Percentiles rank a stretch among this genome's conserved stretches.
These are phyloP conservation scores for Cinchona pubescens DNA, from an alignment of 257 asterid species.

Conservation along the genomic window DNA sequence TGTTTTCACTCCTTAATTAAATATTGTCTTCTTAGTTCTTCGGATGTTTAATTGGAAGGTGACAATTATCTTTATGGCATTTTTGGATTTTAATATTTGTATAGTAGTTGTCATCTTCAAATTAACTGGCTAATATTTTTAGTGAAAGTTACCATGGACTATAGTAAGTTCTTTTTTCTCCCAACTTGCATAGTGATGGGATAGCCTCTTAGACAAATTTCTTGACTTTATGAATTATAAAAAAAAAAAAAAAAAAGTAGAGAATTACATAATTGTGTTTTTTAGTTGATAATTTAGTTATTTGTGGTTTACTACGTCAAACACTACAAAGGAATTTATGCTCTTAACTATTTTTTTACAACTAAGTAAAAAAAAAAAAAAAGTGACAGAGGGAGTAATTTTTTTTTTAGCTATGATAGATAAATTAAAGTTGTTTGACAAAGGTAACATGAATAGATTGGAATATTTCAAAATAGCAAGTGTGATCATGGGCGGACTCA, in stretches of 20 bases:
- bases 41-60: neutral
- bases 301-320: no score
- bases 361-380: no score
- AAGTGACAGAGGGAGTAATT: no score
- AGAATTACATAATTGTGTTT: neutral
- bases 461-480: no score
- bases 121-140: conserved; percentile 15
- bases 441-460: no score
- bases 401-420: no score
- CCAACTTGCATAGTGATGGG: conserved; percentile 3
- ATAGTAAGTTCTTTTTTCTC: neutral
- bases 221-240: neutral
- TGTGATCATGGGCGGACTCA: no score
- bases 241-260: neutral
- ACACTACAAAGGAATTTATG: no score
- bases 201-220: neutral
- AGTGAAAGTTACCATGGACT: neutral
- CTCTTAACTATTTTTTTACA: no score
- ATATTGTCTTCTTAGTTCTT: no score
- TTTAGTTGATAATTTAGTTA: neutral
- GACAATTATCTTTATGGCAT: neutral
- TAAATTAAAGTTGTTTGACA: no score
- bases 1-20: no score
- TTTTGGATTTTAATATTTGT: neutral
- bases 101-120: neutral